phyloP scores from a whole-genome alignment of 345 rosid genomes.

The Microcos paniculata region DNA sequence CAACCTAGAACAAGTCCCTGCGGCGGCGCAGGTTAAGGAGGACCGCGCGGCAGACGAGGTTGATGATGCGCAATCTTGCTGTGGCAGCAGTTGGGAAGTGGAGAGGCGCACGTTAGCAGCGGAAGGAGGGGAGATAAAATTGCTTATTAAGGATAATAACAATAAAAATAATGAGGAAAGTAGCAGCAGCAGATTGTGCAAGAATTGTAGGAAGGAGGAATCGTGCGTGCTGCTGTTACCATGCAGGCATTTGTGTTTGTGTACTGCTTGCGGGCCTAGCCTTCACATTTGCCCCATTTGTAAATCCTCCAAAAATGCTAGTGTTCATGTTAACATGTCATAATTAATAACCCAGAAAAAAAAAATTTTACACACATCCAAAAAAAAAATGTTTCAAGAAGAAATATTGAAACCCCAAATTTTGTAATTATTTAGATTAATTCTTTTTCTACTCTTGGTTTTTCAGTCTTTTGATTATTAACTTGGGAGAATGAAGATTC shows the following conservation, averaged over 20 bases:
- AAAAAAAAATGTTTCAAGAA: background rate
- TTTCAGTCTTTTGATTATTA: background rate
- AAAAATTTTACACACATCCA: background rate
- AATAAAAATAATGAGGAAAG: background rate
- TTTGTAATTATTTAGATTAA: conserved; percentile 8
- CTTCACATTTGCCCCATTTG: conserved; percentile 72
- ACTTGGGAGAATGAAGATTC: no score
- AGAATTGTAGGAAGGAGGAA: conserved; percentile 63
- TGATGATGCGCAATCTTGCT: conserved; percentile 75
- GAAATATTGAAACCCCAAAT: background rate
- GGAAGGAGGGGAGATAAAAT: background rate
- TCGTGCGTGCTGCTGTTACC: conserved; percentile 78
- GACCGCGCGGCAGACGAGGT: conserved; percentile 27
- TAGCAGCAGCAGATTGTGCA: conserved; percentile 44
- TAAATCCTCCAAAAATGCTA: conserved; percentile 57
- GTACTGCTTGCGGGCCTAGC: conserved; percentile 57
- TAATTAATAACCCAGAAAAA: no score
- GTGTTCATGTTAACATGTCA: conserved; percentile 70
- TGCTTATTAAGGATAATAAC: background rate
- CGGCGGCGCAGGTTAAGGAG: conserved; percentile 41
- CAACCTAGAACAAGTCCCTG: conserved; percentile 61
- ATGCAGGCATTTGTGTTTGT: conserved; percentile 82
- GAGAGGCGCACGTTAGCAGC: conserved; percentile 20
- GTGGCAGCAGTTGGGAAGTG: conserved; percentile 49
- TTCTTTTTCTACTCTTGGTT: background rate